Percentiles rank a stretch among this genome's conserved stretches.
phyloP scores from a whole-genome alignment of 331 rosid genomes.

The Erythrophleum ivorense region DNA sequence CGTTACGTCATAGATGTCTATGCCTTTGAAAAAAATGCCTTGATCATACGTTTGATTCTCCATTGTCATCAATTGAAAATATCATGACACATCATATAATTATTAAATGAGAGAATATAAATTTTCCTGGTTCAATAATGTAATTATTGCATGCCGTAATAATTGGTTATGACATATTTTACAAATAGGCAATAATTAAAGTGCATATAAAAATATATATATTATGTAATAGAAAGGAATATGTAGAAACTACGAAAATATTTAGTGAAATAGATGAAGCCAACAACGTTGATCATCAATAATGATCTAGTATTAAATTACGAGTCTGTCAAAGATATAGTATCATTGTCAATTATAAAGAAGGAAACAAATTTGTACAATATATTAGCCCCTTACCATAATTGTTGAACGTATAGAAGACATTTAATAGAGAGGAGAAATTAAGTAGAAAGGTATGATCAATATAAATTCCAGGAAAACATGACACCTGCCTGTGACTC shows the following conservation, averaged over 20 bases:
- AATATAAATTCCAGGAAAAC: conserved; percentile 37
- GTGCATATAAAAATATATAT: neutral
- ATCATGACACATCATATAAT: conserved; percentile 32
- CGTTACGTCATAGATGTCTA: neutral
- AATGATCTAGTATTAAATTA: conserved; percentile 51
- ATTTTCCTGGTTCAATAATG: neutral
- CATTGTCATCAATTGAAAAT: neutral
- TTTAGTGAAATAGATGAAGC: conserved; percentile 54
- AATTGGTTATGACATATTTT: neutral
- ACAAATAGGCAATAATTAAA: neutral
- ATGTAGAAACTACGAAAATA: conserved; percentile 33
- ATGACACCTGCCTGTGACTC: conserved; percentile 46
- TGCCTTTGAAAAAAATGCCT: neutral
- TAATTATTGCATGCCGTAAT: neutral
- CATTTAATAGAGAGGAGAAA: conserved; percentile 49
- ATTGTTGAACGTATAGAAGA: conserved; percentile 38
- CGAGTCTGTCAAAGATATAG: conserved; percentile 39
- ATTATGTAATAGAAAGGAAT: neutral
- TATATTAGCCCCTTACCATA: conserved; percentile 38
- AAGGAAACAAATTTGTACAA: conserved; percentile 48
- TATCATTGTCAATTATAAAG: conserved; percentile 55
- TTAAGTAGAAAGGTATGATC: conserved; percentile 31
- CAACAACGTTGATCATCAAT: conserved; percentile 40
- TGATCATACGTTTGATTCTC: conserved; percentile 11
- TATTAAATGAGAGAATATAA: neutral